Evolutionary conservation across 345 rosid genomes (phyloP).

Genomic region (Bruguiera parviflora): DNA sequence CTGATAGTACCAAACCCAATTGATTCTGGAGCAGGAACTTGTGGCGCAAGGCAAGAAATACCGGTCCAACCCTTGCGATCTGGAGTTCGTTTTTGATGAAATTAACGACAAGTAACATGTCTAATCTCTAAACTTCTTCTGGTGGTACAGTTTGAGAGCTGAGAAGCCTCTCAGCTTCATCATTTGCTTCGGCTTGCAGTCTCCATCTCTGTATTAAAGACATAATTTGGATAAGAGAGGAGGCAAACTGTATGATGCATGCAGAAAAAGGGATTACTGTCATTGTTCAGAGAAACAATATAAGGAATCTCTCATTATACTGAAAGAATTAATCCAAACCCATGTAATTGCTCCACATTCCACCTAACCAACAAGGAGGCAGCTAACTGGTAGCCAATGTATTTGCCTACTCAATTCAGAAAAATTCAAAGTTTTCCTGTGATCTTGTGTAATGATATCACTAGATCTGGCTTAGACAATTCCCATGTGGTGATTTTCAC

Average conservation of each 20-base stretch:
- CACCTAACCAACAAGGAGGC: too few relatives aligned
- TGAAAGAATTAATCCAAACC: too few relatives aligned
- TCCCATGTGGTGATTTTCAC: background rate
- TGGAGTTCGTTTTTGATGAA: background rate
- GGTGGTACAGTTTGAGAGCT: slow-evolving; percentile 49
- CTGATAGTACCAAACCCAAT: too few relatives aligned
- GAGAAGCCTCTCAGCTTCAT: slow-evolving; percentile 88
- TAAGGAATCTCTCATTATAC: too few relatives aligned
- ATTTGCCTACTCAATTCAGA: background rate
- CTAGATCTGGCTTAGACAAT: background rate
- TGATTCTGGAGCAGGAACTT: background rate
- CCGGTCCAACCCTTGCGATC: background rate
- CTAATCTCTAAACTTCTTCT: slow-evolving; percentile 25
- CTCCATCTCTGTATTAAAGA: slow-evolving; percentile 64
- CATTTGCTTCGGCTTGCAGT: slow-evolving; percentile 90
- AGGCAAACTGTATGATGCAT: background rate
- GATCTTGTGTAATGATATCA: background rate
- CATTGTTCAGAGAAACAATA: too few relatives aligned
- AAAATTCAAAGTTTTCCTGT: background rate
- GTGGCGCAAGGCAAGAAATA: background rate
- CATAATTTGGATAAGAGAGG: background rate
- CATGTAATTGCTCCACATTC: too few relatives aligned
- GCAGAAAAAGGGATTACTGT: too few relatives aligned
- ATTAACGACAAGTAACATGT: slow-evolving; percentile 1
- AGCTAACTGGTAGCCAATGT: too few relatives aligned